Evolutionary conservation across 345 rosid genomes (phyloP).

Genomic region (Linum lewisii): DNA sequence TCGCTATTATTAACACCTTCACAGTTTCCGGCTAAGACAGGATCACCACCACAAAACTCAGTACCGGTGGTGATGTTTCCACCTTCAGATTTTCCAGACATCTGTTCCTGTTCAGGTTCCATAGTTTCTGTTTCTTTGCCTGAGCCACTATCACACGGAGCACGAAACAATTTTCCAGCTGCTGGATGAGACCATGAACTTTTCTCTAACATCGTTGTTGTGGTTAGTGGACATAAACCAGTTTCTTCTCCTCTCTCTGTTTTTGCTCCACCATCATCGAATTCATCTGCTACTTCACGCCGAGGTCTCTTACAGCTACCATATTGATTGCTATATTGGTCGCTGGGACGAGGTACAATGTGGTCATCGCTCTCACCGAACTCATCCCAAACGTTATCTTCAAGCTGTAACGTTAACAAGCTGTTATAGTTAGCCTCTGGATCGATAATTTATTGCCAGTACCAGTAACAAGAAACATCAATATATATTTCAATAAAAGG

Average conservation of each 20-base stretch:
- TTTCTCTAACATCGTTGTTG: conserved; percentile 49
- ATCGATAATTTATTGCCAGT: neutral
- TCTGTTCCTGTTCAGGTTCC: conserved; percentile 32
- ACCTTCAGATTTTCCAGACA: conserved; percentile 32
- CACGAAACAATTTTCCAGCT: conserved; percentile 30
- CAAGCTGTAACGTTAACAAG: conserved; percentile 36
- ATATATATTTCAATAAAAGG: neutral
- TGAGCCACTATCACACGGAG: conserved; percentile 27
- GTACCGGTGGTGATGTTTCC: conserved; percentile 19
- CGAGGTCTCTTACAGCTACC: conserved; percentile 36
- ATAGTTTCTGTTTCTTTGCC: conserved; percentile 32
- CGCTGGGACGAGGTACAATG: conserved; percentile 51
- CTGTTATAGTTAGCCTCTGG: neutral
- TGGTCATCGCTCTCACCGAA: conserved; percentile 54
- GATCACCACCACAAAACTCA: conserved; percentile 33
- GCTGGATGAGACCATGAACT: conserved; percentile 37
- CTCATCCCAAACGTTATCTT: conserved; percentile 44
- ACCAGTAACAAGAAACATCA: neutral
- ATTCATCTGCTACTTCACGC: conserved; percentile 30
- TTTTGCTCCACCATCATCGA: conserved; percentile 22
- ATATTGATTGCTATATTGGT: conserved; percentile 28
- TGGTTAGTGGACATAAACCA: conserved; percentile 14
- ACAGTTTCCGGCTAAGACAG: conserved; percentile 33
- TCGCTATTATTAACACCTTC: conserved; percentile 25
- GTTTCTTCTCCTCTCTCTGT: conserved; percentile 26